Evolutionary conservation across 441 rosid species (phyloP).

Genomic region (Dalechampia spathulata): DNA sequence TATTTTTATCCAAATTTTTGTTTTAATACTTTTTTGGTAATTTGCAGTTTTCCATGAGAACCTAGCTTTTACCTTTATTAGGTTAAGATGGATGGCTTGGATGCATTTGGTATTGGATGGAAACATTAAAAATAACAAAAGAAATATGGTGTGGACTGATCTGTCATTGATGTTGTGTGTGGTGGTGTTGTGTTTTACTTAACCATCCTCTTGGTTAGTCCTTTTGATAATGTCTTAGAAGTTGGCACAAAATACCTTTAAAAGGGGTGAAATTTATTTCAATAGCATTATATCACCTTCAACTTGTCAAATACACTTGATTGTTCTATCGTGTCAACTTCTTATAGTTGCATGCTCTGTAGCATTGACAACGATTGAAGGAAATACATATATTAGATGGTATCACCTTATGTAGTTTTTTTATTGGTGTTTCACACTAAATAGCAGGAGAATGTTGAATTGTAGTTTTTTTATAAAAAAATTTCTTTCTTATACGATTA

Average conservation of each 20-base stretch:
- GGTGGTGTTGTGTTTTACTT: too few species aligned
- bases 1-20: conserved; percentile 11
- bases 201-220: not conserved
- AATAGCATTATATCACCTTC: not conserved
- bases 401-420: too few species aligned
- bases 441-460: too few species aligned
- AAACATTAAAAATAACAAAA: not conserved
- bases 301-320: not conserved
- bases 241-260: not conserved
- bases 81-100: not conserved
- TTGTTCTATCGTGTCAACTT: not conserved
- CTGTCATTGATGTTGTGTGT: not conserved
- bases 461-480: too few species aligned
- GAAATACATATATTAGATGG: too few species aligned
- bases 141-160: not conserved
- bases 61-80: not conserved
- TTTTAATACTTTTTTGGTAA: not conserved
- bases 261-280: not conserved
- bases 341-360: not conserved
- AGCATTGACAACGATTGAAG: not conserved
- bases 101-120: not conserved
- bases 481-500: too few species aligned
- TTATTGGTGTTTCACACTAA: too few species aligned
- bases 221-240: too few species aligned
- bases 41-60: not conserved